Conservation (phyloP, 768 basidiomycete genomes). For the Russula foetens region DNA sequence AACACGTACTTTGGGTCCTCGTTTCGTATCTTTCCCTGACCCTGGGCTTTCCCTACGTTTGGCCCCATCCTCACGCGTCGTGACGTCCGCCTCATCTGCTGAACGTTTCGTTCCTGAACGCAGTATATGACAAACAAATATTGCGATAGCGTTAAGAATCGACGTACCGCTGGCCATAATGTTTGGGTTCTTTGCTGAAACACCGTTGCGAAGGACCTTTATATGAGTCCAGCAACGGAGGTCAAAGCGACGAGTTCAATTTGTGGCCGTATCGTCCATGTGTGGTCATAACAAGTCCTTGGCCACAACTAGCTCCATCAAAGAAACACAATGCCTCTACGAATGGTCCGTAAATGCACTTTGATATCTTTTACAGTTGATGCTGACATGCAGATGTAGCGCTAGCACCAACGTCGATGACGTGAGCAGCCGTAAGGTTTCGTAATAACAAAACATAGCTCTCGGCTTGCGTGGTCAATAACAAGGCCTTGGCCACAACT, state of each 20-base stretch:
- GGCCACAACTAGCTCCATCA: not conserved
- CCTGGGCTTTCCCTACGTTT: constrained; percentile 1
- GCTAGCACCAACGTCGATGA: too few species aligned
- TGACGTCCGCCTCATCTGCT: constrained; percentile 7
- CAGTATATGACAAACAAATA: not conserved
- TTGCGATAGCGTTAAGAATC: not conserved
- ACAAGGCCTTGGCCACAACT: not conserved
- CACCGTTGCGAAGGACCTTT: not conserved
- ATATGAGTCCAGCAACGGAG: not conserved
- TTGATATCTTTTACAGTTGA: too few species aligned
- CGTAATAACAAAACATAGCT: too few species aligned
- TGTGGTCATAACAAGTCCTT: too few species aligned
- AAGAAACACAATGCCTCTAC: too few species aligned
- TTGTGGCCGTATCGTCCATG: too few species aligned
- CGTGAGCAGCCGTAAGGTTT: too few species aligned
- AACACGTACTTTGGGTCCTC: constrained; percentile 7
- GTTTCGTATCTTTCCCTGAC: constrained; percentile 2
- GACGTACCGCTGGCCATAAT: constrained; percentile 2
- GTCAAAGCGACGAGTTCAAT: not conserved
- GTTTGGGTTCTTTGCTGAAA: not conserved
- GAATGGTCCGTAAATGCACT: too few species aligned
- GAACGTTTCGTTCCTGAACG: constrained; percentile 10
- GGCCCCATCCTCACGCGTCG: not conserved
- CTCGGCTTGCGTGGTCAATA: too few species aligned
- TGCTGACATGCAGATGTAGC: too few species aligned